Base-by-base conservation (phyloP, 768 basidiomycete genomes). In the Hericium erinaceus region DNA sequence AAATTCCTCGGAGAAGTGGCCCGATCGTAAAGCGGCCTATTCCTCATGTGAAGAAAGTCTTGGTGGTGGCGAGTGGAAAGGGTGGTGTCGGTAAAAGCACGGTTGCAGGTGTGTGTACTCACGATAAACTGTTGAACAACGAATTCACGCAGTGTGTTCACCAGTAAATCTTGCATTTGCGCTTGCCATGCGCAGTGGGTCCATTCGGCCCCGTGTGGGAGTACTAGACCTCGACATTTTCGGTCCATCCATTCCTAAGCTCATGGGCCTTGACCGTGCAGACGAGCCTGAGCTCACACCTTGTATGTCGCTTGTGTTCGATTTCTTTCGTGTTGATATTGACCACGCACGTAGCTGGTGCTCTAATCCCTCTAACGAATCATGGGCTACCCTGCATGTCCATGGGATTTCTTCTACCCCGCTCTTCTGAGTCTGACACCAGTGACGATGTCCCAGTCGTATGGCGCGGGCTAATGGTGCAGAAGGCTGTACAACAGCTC, bases 391-490 rank as follows among this genome's bases (percentile, higher is more conserved):
- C 89, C 15, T 90, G 89, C 64, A 98, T 98, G 95, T 97, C 94
- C 0, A 97, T 99, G 83, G 95, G 94, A 2, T 99, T 93, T 68
- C 80, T 99, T 12, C 79, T 98, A 13, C 87, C 89, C 1, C 72
- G 74, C 56, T 66, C 76, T 1, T 62, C 74, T 37, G 76, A 78
- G 7, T 73, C 74, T 28, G 73, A 74, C 46, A 73, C 80, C 2
- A 78, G 78, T 55, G 77, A 77, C 39, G 92, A 95, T 66, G 83
- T 84, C 0, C 85, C 94, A 0, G 79, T 98, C 37, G 91, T 95
- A 33, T 99, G 95, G 95, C 80, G 95, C 24, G 95, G 95, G 2
- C 79, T 97, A 20, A 98, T 98, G 95, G 95, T 98, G 1, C 94
- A 95, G 73, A 98, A 98, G 67, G 94, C 95, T 24, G 92, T 95